A percentile compares a stretch with the other conserved stretches of the same genome.
Conservation (phyloP, 371 early-diverging fungal genomes). For the Phascolomyces articulosus region DNA sequence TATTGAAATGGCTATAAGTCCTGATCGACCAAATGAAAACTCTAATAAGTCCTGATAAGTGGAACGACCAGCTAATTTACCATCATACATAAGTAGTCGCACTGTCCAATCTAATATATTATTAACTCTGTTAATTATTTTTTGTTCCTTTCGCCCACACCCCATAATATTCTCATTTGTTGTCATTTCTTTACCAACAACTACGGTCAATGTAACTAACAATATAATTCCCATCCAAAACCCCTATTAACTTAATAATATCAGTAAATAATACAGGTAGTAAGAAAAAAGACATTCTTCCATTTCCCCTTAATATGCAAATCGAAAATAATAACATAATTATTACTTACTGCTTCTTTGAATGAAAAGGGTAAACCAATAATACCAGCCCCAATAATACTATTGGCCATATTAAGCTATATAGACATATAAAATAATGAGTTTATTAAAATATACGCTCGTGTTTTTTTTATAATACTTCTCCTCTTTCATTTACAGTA, state of each 20-base stretch:
- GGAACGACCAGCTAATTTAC: slow-evolving; percentile 70
- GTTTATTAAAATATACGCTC: background rate
- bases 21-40: slow-evolving; percentile 74
- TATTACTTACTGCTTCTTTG: slow-evolving; percentile 52
- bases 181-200: slow-evolving; percentile 50
- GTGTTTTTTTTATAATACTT: background rate
- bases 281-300: background rate
- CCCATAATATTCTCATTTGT: background rate
- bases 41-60: slow-evolving; percentile 79
- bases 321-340: no score
- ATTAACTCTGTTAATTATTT: no score
- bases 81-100: slow-evolving; percentile 64
- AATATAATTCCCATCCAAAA: slow-evolving; percentile 67
- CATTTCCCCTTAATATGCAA: no score
- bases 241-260: slow-evolving; percentile 36
- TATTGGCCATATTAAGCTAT: slow-evolving; percentile 76
- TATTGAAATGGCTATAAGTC: slow-evolving; percentile 70
- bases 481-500: background rate
- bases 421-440: background rate
- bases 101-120: slow-evolving; percentile 75
- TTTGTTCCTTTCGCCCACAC: no score
- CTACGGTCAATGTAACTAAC: slow-evolving; percentile 61
- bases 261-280: background rate
- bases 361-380: slow-evolving; percentile 67
- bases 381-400: slow-evolving; percentile 78